Conservation (phyloP, 805 yeast species). For the Peterozyma xylosa region DNA sequence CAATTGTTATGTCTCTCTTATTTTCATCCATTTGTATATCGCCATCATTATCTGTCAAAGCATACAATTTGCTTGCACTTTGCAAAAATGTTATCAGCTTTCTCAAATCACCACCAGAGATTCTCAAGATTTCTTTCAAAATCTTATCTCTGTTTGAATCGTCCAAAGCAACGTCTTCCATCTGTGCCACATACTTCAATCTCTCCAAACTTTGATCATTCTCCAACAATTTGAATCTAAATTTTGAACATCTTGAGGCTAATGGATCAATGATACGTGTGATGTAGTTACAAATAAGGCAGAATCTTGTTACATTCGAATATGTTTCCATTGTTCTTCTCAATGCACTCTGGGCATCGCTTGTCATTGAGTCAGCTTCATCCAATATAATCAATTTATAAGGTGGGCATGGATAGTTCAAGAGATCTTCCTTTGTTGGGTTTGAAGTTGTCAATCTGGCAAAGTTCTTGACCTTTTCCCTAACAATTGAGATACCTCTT, state of each 20-base stretch:
- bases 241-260: slow-evolving; percentile 94
- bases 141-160: slow-evolving; percentile 39
- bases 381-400: slow-evolving; percentile 87
- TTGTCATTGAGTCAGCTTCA: slow-evolving; percentile 97
- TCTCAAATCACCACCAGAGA: slow-evolving; percentile 86
- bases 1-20: slow-evolving; percentile 9
- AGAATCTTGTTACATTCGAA: slow-evolving; percentile 85
- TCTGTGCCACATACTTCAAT: slow-evolving; percentile 49
- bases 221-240: slow-evolving; percentile 78
- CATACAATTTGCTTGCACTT: slow-evolving; percentile 60
- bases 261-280: slow-evolving; percentile 95
- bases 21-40: slow-evolving; percentile 23
- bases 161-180: slow-evolving; percentile 29
- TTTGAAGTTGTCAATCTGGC: slow-evolving; percentile 82
- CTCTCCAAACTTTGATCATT: slow-evolving; percentile 63
- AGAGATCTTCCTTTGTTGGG: slow-evolving; percentile 61
- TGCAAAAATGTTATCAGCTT: slow-evolving; percentile 88
- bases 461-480: slow-evolving; percentile 79
- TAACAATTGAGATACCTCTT: slow-evolving; percentile 80
- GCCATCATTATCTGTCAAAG: slow-evolving; percentile 21
- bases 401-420: slow-evolving; percentile 90
- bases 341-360: slow-evolving; percentile 92
- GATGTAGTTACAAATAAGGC: slow-evolving; percentile 91
- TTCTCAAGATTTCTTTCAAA: slow-evolving; percentile 54
- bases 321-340: slow-evolving; percentile 92